Base-by-base conservation (phyloP, 2,329 filamentous ascomycete genomes). In the Cladorrhinum sp. region DNA sequence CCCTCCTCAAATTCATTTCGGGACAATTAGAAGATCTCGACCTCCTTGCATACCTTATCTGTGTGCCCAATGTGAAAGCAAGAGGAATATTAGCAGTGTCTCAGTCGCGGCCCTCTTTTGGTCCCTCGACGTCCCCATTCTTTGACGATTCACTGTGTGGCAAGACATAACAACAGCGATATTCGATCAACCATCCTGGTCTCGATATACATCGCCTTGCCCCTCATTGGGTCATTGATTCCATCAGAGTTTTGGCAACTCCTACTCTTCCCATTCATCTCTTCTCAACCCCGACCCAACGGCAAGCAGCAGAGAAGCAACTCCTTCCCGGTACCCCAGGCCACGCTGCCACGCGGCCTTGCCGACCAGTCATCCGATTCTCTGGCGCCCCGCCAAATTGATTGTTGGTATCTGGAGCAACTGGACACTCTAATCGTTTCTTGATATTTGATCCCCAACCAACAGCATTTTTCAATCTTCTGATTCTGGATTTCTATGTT, bases 161-260 rank as follows among this genome's bases (percentile, higher is more conserved):
- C 53, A 55, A 55, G 53, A 55, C 53, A 55, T 55, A 46, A 46
- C 26, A 55, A 24, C 23, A 46, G 36, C 24, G 21, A 49, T 16
- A 49, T 28, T 48, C 26, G 26, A 20, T 57, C 39, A 14, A 10
- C 54, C 24, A 57, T 57, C 54, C 54, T 57, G 36, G 54, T 46
- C 33, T 12, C 5, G 16, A 23, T 57, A 18, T 49, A 30, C 20
- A 20, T 57, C 26, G 23, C 16, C 39, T 57, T 57, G n/a, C 54
- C 39, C 54, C 54, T 57, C 54, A 30, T 57, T 49, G 10, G 23
- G 18, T 21, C 42, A 18, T 4, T n/a, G 10, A n/a, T 42, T n/a
- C n/a, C n/a, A n/a, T n/a, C 6, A 16, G 10, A 16, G 36, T n/a
- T 3, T 14, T n/a, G 36, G 36, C 36, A 12, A 7, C 36, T 3